Percentiles rank a stretch among this genome's conserved stretches.
phyloP scores from a whole-genome alignment of 306 rosid species.

The Elaeagnus macrophylla region DNA sequence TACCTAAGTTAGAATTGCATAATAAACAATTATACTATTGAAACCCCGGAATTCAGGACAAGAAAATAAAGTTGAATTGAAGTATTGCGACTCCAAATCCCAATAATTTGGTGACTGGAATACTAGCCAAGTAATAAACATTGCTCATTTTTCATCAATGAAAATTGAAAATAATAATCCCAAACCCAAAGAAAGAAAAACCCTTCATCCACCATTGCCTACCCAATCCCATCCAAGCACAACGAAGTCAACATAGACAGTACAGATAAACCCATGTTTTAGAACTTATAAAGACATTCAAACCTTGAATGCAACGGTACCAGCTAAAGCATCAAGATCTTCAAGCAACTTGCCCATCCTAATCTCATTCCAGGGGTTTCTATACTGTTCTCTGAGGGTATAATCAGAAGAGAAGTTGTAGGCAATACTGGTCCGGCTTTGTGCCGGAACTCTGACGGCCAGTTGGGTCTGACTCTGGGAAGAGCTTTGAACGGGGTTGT shows the following conservation, averaged over 20 bases:
- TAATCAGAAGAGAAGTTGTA: conserved; percentile 63
- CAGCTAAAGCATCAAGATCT: conserved; percentile 88
- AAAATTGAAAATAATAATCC: no score
- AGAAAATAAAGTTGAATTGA: not conserved
- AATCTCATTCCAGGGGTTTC: conserved; percentile 72
- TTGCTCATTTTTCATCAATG: no score
- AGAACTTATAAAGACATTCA: not conserved
- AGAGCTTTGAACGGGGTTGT: not conserved
- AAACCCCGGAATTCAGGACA: no score
- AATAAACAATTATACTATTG: no score
- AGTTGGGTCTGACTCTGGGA: conserved; percentile 12
- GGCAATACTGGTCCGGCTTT: conserved; percentile 51
- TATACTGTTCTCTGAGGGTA: conserved; percentile 64
- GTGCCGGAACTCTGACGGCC: conserved; percentile 36
- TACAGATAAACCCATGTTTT: not conserved
- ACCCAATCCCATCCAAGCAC: no score
- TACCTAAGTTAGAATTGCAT: no score
- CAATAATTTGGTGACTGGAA: no score
- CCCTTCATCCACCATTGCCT: no score
- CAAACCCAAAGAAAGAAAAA: no score
- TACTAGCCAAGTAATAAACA: no score
- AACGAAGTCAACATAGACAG: not conserved
- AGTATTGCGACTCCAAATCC: not conserved
- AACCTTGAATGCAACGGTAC: conserved; percentile 79
- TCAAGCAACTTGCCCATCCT: conserved; percentile 75